These are phyloP conservation scores for Collariella sp. DNA, from an alignment of 495 filamentous ascomycete genomes.

Conservation along the genomic window DNA sequence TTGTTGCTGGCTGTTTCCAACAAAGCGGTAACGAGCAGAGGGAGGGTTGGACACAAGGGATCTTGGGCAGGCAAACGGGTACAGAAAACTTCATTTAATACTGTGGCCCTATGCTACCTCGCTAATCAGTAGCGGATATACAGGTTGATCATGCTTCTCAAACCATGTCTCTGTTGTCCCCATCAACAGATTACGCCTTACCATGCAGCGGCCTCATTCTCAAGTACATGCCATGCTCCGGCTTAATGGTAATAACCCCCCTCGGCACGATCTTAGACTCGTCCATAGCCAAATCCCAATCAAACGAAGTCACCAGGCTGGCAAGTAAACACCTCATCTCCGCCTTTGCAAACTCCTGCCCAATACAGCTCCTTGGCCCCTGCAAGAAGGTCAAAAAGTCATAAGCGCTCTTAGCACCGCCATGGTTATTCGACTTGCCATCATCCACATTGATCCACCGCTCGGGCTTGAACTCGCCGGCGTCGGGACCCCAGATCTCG, in stretches of 20 bases:
- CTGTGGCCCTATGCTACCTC: no score
- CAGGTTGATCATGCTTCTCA: no score
- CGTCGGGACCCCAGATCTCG: slow-evolving; percentile 15
- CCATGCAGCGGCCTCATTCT: slow-evolving; percentile 1
- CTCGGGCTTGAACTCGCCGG: slow-evolving; percentile 13
- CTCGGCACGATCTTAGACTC: slow-evolving; percentile 48
- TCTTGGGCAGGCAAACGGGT: no score
- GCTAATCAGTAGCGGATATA: no score
- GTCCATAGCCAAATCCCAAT: slow-evolving; percentile 48
- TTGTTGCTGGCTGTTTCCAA: no score
- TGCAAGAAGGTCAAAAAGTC: slow-evolving; percentile 52
- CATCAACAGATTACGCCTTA: background rate
- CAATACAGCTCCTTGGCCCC: slow-evolving; percentile 53
- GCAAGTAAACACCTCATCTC: slow-evolving; percentile 78
- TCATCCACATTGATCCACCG: slow-evolving; percentile 23
- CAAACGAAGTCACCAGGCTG: slow-evolving; percentile 58
- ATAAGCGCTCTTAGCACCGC: slow-evolving; percentile 47
- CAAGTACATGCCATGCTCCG: slow-evolving; percentile 48
- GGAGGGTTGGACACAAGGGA: no score
- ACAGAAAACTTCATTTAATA: no score
- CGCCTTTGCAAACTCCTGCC: slow-evolving; percentile 62
- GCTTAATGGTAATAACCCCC: slow-evolving; percentile 51
- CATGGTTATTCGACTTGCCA: slow-evolving; percentile 18
- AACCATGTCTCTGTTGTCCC: no score
- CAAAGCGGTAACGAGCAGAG: no score